These are phyloP conservation scores for Stachybotrys elegans DNA, from an alignment of 2,329 filamentous ascomycete species.

Conservation along the genomic window DNA sequence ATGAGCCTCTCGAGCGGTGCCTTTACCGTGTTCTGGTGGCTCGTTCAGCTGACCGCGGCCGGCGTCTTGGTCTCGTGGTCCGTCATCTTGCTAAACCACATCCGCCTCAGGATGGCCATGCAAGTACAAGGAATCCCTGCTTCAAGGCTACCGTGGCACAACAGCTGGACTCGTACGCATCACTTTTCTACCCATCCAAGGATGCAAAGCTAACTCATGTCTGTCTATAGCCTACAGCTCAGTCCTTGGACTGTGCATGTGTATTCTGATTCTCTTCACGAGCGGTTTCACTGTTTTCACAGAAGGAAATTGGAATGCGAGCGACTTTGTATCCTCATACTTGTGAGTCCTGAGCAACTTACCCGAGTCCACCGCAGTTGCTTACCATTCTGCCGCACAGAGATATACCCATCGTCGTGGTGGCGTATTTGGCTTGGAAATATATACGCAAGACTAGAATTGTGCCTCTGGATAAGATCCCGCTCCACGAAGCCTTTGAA, in stretches of 20 bases:
- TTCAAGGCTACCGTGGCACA: slow-evolving; percentile 52
- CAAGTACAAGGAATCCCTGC: slow-evolving; percentile 45
- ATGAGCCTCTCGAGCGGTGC: slow-evolving; percentile 51
- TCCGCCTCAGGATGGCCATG: slow-evolving; percentile 47
- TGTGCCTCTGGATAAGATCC: slow-evolving; percentile 43
- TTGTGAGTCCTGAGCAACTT: slow-evolving; percentile 35
- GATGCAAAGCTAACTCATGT: neutral
- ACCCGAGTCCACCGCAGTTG: no score
- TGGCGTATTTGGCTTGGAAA: slow-evolving; percentile 58
- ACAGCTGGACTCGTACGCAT: slow-evolving; percentile 48
- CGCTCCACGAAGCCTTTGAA: slow-evolving; percentile 43
- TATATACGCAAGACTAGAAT: slow-evolving; percentile 54
- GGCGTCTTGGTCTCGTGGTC: slow-evolving; percentile 59
- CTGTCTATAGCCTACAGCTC: slow-evolving; percentile 50
- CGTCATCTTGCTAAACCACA: slow-evolving; percentile 49
- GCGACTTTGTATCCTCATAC: slow-evolving; percentile 54
- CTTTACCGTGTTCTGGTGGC: slow-evolving; percentile 58
- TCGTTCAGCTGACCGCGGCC: slow-evolving; percentile 53
- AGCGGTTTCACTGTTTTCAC: slow-evolving; percentile 60
- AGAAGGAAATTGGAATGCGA: slow-evolving; percentile 48
- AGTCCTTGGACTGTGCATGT: slow-evolving; percentile 52
- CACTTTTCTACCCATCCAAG: neutral
- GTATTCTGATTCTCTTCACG: slow-evolving; percentile 60
- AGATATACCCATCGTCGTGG: slow-evolving; percentile 51
- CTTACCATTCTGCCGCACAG: slow-evolving; percentile 21